A percentile compares a stretch with the other conserved stretches of the same genome.
Evolutionary conservation across 2,329 filamentous ascomycete species (phyloP).

Genomic region (Chaetomium strumarium): DNA sequence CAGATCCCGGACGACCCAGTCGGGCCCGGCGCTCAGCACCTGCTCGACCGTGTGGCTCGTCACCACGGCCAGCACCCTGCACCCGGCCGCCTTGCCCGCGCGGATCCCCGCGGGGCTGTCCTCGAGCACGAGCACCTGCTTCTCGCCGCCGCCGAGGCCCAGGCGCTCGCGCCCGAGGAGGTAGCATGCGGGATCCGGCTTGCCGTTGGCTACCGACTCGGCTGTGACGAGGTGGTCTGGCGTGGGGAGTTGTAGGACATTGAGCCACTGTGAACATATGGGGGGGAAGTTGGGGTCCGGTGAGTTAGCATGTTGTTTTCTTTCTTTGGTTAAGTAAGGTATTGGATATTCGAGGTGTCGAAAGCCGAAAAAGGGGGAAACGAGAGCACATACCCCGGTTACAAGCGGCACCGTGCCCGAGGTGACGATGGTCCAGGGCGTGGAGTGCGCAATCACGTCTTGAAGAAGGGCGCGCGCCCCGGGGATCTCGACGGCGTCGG

Average conservation of each 20-base stretch:
- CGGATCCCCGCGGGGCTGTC: constrained; percentile 82
- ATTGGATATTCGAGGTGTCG: neutral
- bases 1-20: constrained; percentile 82
- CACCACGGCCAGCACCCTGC: constrained; percentile 74
- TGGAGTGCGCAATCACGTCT: constrained; percentile 53
- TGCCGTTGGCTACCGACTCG: constrained; percentile 68
- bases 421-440: constrained; percentile 82
- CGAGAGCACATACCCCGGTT: constrained; percentile 38
- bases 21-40: constrained; percentile 68
- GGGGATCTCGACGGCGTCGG: constrained; percentile 77
- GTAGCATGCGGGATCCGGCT: constrained; percentile 74
- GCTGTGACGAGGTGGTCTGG: constrained; percentile 66
- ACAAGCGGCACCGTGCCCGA: constrained; percentile 65
- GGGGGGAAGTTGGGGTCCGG: neutral
- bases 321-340: no score
- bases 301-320: neutral
- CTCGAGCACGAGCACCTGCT: constrained; percentile 69
- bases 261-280: constrained; percentile 51
- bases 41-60: constrained; percentile 75
- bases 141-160: constrained; percentile 42
- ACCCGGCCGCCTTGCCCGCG: constrained; percentile 80
- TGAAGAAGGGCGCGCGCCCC: constrained; percentile 69
- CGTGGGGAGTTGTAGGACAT: constrained; percentile 56
- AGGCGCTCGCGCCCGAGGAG: constrained; percentile 59
- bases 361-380: neutral